These are phyloP conservation scores for Amaranthus tricolor DNA, from an alignment of 179 eudicot species.

Conservation along the genomic window DNA sequence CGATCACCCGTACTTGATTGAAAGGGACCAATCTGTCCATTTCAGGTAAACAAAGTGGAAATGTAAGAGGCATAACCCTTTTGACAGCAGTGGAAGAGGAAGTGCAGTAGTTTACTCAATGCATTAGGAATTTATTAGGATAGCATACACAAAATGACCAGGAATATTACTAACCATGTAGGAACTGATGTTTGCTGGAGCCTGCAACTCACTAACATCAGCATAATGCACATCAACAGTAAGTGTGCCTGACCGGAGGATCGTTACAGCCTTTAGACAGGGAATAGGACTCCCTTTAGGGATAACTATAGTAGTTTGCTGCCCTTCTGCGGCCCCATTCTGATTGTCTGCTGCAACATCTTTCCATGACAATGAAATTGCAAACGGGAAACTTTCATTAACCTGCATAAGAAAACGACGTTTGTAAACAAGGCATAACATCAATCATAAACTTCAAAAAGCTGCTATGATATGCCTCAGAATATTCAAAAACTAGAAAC, in stretches of 20 bases:
- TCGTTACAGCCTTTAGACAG: conserved; percentile 74
- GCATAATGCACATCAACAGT: conserved; percentile 71
- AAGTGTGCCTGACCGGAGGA: conserved; percentile 74
- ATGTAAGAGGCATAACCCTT: background rate
- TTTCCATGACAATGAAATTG: conserved; percentile 91
- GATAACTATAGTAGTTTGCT: conserved; percentile 66
- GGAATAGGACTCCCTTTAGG: conserved; percentile 84
- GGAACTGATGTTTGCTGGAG: conserved; percentile 75
- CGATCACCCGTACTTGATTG: conserved; percentile 69
- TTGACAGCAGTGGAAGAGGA: background rate
- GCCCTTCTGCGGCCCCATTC: conserved; percentile 59
- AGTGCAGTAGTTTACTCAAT: background rate
- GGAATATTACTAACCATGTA: conserved; percentile 56
- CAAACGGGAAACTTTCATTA: conserved; percentile 79
- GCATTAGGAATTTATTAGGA: background rate
- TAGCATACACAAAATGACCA: background rate
- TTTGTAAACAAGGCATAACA: background rate
- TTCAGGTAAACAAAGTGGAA: background rate
- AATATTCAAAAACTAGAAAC: background rate
- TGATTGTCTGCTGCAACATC: conserved; percentile 55
- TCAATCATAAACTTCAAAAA: background rate
- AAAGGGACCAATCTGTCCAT: conserved; percentile 83
- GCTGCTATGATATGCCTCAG: background rate
- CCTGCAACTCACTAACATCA: conserved; percentile 75
- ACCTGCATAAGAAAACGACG: conserved; percentile 43